Evolutionary conservation across 2,329 filamentous ascomycete genomes (phyloP), one percentile per base, ranked within the genome.

Genomic region (Hypoxylon rubiginosum): DNA sequence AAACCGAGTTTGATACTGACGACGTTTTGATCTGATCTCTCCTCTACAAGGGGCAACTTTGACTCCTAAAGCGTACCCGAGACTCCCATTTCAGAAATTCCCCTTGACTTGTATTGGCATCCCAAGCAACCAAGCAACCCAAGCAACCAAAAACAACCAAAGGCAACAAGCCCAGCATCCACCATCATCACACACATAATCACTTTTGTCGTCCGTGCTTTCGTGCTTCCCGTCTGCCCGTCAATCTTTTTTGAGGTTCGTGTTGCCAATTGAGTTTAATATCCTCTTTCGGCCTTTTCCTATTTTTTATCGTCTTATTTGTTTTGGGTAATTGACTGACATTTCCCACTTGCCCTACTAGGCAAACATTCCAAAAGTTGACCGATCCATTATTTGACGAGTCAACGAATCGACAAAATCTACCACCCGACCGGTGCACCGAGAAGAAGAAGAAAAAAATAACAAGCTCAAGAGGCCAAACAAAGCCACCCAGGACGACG

Each of bases 1-100:
- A 71, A 76, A 74, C 76, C 72, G 69, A 77, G 72, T 73, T 74
- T 72, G 76, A 77, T 73, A 75, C 75, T 78, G 79, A 76, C 76
- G 72, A 73, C 77, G 75, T 75, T 74, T 79, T 74, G 75, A 78
- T 78, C 71, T 75, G 75, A 78, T 78, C 71, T 75, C 78, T 79
- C 75, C 75, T 78, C 69, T 77, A 79, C 79, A 80, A 80, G 77
- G 80, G 78, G 72, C 24, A 77, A 73, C 66, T 70, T 68, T 71
- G 74, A 73, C 72, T 75, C 77, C 75, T 76, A 79, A 78, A 78
- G 63, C 73, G 75, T 75, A 72, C 71, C 65, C 65, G 58, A 70
- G 67, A 62, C 64, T 65, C 62, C 67, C 64, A 61, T 65, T 69
- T 67, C 45, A 69, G 66, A 69, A 24, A 24, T 24, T 60, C 52